phyloP scores from a whole-genome alignment of 768 basidiomycete species.

The Naematelia encephala region DNA sequence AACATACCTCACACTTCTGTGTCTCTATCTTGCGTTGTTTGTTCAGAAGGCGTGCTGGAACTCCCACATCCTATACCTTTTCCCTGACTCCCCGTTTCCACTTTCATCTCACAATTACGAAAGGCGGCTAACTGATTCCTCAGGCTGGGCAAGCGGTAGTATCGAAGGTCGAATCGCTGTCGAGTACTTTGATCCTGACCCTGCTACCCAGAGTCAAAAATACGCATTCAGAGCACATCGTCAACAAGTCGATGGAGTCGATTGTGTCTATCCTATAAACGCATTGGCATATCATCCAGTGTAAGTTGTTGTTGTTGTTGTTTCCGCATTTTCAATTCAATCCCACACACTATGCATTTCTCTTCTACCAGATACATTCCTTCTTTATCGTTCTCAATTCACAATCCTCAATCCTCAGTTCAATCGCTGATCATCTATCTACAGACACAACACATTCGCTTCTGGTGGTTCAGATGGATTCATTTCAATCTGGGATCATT shows the following conservation, averaged over 20 bases:
- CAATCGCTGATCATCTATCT: background rate
- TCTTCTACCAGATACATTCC: background rate
- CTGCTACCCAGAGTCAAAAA: slow-evolving; percentile 73
- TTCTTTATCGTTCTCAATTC: no score
- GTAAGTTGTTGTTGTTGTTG: slow-evolving; percentile 52
- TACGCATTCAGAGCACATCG: slow-evolving; percentile 98
- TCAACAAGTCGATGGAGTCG: slow-evolving; percentile 80
- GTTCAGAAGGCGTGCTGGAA: no score
- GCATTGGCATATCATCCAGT: slow-evolving; percentile 88
- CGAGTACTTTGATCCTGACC: slow-evolving; percentile 86
- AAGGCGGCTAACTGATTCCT: no score
- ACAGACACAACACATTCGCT: slow-evolving; percentile 86
- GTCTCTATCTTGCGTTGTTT: no score
- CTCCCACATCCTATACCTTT: no score
- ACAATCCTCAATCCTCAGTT: background rate
- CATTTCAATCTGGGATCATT: slow-evolving; percentile 96
- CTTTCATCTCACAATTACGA: no score
- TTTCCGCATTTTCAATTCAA: background rate
- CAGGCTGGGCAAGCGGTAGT: slow-evolving; percentile 87
- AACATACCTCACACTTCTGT: no score
- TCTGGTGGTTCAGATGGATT: slow-evolving; percentile 92
- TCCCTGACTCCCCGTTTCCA: no score
- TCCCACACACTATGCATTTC: background rate
- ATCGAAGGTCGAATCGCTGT: slow-evolving; percentile 96
- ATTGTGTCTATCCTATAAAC: slow-evolving; percentile 96